phyloP scores from a whole-genome alignment of 1,284 basidiomycete genomes.

The Leccinum ponderosum region DNA sequence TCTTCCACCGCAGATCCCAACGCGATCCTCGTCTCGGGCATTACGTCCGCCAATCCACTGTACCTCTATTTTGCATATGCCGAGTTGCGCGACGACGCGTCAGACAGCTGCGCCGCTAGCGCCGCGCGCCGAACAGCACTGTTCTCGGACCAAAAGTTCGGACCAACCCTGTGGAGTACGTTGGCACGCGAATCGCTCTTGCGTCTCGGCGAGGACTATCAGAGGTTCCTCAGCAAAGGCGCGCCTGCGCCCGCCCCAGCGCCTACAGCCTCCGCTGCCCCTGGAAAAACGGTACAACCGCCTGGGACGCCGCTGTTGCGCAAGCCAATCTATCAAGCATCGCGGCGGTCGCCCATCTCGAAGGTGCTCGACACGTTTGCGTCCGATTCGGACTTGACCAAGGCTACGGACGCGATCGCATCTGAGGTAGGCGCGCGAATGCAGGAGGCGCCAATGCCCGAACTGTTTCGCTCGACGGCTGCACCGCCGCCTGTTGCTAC shows the following conservation, averaged over 20 bases:
- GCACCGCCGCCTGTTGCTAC: background rate
- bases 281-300: constrained; percentile 25
- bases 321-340: constrained; percentile 48
- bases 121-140: constrained; percentile 51
- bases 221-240: constrained; percentile 54
- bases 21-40: constrained; percentile 59
- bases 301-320: constrained; percentile 45
- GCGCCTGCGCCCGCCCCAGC: constrained; percentile 27
- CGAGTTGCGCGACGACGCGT: constrained; percentile 50
- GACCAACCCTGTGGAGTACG: constrained; percentile 62
- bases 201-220: constrained; percentile 65
- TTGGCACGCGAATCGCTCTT: constrained; percentile 60
- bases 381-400: constrained; percentile 55
- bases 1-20: constrained; percentile 47
- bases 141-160: constrained; percentile 70
- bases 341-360: constrained; percentile 45
- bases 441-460: constrained; percentile 51
- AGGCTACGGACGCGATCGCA: constrained; percentile 48
- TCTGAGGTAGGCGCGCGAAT: constrained; percentile 20
- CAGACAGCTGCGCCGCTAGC: constrained; percentile 41
- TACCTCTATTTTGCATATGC: constrained; percentile 60
- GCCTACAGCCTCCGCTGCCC: constrained; percentile 19
- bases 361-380: constrained; percentile 55
- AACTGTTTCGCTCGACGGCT: constrained; percentile 57
- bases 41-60: constrained; percentile 47